Percentiles rank a stretch among this genome's conserved stretches.
Conservation (phyloP, 1,284 basidiomycete species). For the Leccinum subatratum region DNA sequence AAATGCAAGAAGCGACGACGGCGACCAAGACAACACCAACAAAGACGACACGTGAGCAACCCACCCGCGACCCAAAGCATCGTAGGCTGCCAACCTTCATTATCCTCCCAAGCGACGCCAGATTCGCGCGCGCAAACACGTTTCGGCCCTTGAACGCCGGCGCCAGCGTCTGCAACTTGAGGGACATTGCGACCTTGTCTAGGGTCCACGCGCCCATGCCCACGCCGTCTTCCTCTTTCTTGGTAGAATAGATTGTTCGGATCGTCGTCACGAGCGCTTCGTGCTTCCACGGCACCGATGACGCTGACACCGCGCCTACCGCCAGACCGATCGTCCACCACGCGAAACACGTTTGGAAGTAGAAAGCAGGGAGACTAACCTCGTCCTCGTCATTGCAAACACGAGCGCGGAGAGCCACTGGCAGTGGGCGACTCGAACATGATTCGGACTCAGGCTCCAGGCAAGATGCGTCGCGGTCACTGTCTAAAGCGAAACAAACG, state of each 20-base stretch:
- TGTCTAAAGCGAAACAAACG: no score
- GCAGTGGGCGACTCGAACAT: no score
- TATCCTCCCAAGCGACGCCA: constrained; percentile 70
- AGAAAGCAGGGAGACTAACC: no score
- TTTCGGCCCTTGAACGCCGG: constrained; percentile 75
- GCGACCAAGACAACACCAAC: not conserved
- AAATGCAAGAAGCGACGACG: not conserved
- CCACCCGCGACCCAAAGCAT: constrained; percentile 1
- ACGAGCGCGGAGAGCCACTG: no score
- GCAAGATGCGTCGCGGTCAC: no score
- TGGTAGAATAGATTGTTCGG: constrained; percentile 43
- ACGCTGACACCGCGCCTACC: constrained; percentile 54
- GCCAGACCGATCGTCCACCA: constrained; percentile 80
- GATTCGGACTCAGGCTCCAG: no score
- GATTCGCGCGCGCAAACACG: constrained; percentile 67
- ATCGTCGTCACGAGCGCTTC: constrained; percentile 59
- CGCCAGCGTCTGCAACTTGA: constrained; percentile 71
- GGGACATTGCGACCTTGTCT: constrained; percentile 80
- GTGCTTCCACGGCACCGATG: constrained; percentile 66
- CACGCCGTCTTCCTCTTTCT: not conserved
- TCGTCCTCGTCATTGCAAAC: no score
- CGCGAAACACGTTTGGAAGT: no score
- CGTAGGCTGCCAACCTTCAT: constrained; percentile 56
- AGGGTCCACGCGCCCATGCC: constrained; percentile 60
- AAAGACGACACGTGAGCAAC: constrained; percentile 8